Evolutionary conservation across 1,139 yeast genomes (phyloP).

Genomic region (Protomyces inundatus): DNA sequence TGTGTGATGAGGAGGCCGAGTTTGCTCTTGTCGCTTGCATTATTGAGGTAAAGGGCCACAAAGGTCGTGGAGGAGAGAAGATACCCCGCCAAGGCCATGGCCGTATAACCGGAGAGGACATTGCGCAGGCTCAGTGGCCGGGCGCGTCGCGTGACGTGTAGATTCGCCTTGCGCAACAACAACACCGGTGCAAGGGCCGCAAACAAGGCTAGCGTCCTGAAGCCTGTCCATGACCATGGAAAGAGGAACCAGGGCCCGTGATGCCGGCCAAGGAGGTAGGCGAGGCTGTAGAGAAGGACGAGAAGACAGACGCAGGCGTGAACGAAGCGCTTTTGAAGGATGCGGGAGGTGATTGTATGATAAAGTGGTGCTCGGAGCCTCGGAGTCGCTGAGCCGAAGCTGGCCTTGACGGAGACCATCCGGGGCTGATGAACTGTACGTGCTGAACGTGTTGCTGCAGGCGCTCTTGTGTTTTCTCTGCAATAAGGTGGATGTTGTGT

Average conservation of each 20-base stretch:
- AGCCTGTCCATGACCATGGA: slow-evolving; percentile 22
- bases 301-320: slow-evolving; percentile 12
- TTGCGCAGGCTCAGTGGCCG: neutral
- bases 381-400: neutral
- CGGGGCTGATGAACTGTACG: neutral
- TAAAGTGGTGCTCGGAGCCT: neutral
- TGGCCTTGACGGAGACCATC: slow-evolving; percentile 22
- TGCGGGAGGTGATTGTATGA: slow-evolving; percentile 7
- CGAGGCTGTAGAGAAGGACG: neutral
- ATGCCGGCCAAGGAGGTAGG: neutral
- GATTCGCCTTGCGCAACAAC: slow-evolving; percentile 15
- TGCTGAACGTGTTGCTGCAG: neutral
- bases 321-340: slow-evolving; percentile 14
- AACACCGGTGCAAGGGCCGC: slow-evolving; percentile 1
- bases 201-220: neutral
- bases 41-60: neutral
- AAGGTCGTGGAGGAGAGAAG: neutral
- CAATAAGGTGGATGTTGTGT: too few relatives aligned
- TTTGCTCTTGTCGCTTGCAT: neutral
- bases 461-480: neutral
- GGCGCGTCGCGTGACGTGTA: neutral
- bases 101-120: neutral
- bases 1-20: slow-evolving; percentile 2
- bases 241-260: slow-evolving; percentile 3
- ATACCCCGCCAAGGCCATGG: neutral